These are phyloP conservation scores for Vitis hybrid DNA, from an alignment of 177 flowering plant species.

Conservation along the genomic window DNA sequence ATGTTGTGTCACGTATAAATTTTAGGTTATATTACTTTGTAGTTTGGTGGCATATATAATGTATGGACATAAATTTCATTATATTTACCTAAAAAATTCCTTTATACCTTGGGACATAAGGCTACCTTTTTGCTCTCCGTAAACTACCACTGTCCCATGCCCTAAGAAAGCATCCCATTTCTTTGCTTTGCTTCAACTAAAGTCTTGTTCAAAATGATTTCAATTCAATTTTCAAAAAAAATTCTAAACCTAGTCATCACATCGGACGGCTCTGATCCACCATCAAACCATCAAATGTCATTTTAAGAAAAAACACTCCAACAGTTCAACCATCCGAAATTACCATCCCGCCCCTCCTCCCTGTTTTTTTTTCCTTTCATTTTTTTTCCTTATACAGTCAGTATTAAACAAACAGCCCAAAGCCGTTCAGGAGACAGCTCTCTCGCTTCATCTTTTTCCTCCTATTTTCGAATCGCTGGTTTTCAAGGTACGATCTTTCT, in stretches of 20 bases:
- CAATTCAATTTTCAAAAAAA: neutral
- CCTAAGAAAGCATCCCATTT: constrained; percentile 5
- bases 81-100: neutral
- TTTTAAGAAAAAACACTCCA: no score
- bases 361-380: no score
- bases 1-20: no score
- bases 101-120: neutral
- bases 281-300: no score
- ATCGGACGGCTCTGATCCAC: neutral
- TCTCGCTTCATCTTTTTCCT: neutral
- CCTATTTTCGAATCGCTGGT: neutral
- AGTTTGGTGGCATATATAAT: no score
- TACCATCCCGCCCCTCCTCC: neutral
- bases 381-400: neutral
- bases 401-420: neutral
- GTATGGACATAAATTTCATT: no score
- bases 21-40: no score
- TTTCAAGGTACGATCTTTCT: neutral
- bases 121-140: constrained; percentile 1
- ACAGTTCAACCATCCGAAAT: neutral
- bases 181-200: constrained; percentile 12
- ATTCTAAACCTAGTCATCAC: neutral
- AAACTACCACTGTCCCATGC: neutral
- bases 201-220: no score
- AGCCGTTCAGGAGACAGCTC: neutral